These are phyloP conservation scores for Cnidoscolus chayamansa DNA, from an alignment of 441 rosid species.

Conservation along the genomic window DNA sequence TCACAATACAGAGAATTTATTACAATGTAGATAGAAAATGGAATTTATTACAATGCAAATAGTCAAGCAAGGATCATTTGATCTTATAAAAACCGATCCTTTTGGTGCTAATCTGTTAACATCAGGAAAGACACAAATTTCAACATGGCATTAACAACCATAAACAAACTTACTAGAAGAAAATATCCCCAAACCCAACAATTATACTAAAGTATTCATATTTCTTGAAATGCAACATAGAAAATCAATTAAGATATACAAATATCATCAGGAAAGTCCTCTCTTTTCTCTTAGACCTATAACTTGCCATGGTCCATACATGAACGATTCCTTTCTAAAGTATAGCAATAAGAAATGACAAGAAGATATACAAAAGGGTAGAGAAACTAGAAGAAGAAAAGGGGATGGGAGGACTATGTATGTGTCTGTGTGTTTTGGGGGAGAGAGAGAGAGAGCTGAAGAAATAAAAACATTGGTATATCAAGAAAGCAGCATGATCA, in stretches of 20 bases:
- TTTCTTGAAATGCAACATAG: background rate
- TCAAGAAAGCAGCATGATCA: conserved; percentile 27
- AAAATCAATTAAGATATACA: background rate
- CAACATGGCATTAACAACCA: background rate
- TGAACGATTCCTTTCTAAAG: background rate
- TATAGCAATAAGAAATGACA: background rate
- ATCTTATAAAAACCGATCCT: background rate
- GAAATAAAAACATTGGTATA: conserved; percentile 24
- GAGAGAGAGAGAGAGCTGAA: background rate
- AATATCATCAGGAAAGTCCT: background rate
- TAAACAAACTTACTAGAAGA: background rate
- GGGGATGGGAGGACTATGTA: background rate
- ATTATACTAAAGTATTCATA: background rate
- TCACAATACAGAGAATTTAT: background rate
- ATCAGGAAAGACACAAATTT: background rate
- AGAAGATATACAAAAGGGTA: background rate
- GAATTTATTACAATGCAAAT: background rate
- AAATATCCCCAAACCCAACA: background rate
- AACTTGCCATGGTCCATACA: background rate
- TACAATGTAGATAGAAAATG: background rate
- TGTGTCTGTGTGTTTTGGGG: background rate
- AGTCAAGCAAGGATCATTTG: background rate
- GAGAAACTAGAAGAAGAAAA: background rate
- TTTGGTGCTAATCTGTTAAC: background rate
- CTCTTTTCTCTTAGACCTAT: background rate